Conservation (phyloP, 129 eudicot species). For the Logfia minima region DNA sequence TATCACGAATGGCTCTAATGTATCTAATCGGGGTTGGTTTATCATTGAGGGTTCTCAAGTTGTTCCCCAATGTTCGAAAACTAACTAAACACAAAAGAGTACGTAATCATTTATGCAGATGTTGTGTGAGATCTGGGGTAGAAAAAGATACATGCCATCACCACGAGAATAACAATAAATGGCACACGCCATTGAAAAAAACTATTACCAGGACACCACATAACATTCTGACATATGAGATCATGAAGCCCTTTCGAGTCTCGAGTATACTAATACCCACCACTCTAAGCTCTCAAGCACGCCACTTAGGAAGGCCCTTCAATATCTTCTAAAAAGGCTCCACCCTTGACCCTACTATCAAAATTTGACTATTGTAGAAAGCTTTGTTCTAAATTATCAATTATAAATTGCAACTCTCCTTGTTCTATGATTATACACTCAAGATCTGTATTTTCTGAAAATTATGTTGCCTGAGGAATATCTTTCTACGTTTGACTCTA, state of each 20-base stretch:
- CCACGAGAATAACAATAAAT: not conserved
- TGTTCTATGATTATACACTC: not conserved
- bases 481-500: slow-evolving; percentile 3
- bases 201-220: not conserved
- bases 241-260: not conserved
- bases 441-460: not conserved
- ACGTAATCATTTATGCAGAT: not conserved
- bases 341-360: not conserved
- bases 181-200: too few species aligned
- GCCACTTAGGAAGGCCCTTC: not conserved
- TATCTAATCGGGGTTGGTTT: too few species aligned
- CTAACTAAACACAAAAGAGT: not conserved
- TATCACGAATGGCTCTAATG: too few species aligned
- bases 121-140: not conserved
- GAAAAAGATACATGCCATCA: not conserved
- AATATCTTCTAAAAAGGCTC: not conserved
- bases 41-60: too few species aligned
- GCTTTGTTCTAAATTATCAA: too few species aligned
- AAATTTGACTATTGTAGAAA: not conserved
- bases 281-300: not conserved
- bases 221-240: not conserved
- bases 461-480: not conserved
- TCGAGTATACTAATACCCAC: not conserved
- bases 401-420: not conserved
- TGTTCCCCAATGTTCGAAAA: too few species aligned